Percentiles rank a stretch among this genome's conserved stretches.
Conservation (phyloP, 495 filamentous ascomycete species). For the Bathelium albidoporum region DNA sequence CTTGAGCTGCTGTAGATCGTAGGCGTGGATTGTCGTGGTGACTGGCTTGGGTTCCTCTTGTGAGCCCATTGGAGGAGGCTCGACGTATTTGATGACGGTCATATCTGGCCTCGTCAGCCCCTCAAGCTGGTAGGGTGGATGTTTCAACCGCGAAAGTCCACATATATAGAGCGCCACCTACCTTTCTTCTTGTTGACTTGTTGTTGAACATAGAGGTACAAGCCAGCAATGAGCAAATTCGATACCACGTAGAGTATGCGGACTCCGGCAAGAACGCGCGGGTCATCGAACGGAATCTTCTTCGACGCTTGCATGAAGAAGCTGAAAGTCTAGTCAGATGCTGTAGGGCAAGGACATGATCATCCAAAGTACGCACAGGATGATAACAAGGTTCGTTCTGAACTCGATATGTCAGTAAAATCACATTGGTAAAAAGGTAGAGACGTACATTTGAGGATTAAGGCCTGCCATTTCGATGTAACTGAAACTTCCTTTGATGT, state of each 20-base stretch:
- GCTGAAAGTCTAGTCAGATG: constrained; percentile 10
- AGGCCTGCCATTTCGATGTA: constrained; percentile 10
- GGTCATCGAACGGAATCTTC: constrained; percentile 89
- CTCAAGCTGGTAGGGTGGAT: background rate
- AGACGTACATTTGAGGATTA: constrained; percentile 19
- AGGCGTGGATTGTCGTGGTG: constrained; percentile 88
- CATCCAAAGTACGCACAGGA: constrained; percentile 15
- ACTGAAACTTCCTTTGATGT: background rate
- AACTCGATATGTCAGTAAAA: background rate
- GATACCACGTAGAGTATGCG: constrained; percentile 76
- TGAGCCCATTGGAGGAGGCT: constrained; percentile 84
- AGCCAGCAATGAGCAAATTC: constrained; percentile 72
- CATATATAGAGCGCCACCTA: constrained; percentile 33
- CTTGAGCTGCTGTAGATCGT: constrained; percentile 79
- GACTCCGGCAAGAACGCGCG: constrained; percentile 69
- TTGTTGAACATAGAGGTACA: constrained; percentile 74
- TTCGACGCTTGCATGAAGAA: constrained; percentile 98
- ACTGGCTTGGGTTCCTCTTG: constrained; percentile 87
- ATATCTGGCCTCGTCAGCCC: constrained; percentile 49
- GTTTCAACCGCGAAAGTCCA: background rate
- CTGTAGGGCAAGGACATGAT: background rate
- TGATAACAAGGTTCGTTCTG: constrained; percentile 29
- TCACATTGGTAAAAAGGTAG: background rate
- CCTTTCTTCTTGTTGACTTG: constrained; percentile 93
- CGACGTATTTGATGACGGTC: constrained; percentile 97